phyloP scores from a whole-genome alignment of 2,329 filamentous ascomycete species.

The Passalora sequoiae region DNA sequence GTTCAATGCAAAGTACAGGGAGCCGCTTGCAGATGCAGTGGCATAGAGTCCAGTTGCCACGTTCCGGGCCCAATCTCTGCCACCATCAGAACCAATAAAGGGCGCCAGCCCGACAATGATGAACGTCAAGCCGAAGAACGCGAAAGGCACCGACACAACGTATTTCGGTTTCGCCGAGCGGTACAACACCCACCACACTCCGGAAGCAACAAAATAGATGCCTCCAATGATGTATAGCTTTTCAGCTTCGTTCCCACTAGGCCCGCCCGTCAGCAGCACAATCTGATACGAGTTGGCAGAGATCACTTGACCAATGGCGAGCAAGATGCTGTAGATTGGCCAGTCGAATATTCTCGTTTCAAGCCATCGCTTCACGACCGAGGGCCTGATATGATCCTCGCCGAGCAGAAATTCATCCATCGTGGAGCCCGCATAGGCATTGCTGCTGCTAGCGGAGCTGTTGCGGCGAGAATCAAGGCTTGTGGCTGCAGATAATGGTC shows the following conservation, averaged over 20 bases:
- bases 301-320: slow-evolving; percentile 59
- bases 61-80: slow-evolving; percentile 53
- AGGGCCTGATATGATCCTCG: slow-evolving; percentile 51
- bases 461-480: no score
- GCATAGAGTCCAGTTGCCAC: slow-evolving; percentile 57
- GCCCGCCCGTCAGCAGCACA: slow-evolving; percentile 57
- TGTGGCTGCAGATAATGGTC: no score
- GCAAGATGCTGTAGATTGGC: slow-evolving; percentile 57
- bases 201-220: slow-evolving; percentile 53
- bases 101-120: slow-evolving; percentile 56
- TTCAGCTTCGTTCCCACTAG: slow-evolving; percentile 51
- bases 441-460: no score
- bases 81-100: slow-evolving; percentile 38
- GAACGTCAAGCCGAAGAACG: slow-evolving; percentile 58
- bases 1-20: slow-evolving; percentile 61
- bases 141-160: slow-evolving; percentile 54
- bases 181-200: slow-evolving; percentile 58
- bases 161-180: slow-evolving; percentile 52
- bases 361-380: slow-evolving; percentile 52
- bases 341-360: slow-evolving; percentile 55
- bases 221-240: slow-evolving; percentile 57
- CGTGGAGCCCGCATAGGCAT: no score
- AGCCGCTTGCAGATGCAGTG: slow-evolving; percentile 56
- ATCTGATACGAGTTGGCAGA: slow-evolving; percentile 62
- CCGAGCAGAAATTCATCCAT: slow-evolving; percentile 51